Percentiles rank a stretch among this genome's conserved stretches.
Evolutionary conservation across 2,329 filamentous ascomycete species (phyloP).

Genomic region (Aspergillus hortae): DNA sequence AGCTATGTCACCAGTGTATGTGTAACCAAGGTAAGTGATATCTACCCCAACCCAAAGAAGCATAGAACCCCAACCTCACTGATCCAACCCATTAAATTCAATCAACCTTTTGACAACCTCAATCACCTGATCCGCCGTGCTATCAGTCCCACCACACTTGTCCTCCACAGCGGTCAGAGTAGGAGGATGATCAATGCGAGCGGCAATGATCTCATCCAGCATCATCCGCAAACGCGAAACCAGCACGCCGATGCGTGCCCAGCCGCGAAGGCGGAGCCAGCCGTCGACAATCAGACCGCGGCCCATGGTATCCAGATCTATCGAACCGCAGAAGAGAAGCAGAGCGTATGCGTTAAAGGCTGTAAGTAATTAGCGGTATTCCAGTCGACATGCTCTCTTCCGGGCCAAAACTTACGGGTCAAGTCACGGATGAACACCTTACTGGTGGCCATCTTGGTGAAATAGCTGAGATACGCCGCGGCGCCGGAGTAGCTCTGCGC

Average conservation of each 20-base stretch:
- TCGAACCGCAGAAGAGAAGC: conserved; percentile 80
- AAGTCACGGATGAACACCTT: conserved; percentile 91
- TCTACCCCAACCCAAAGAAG: background rate
- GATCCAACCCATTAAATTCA: conserved; percentile 83
- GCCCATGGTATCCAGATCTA: conserved; percentile 82
- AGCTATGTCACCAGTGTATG: background rate
- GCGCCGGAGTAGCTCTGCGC: conserved; percentile 72
- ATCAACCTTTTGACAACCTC: conserved; percentile 74
- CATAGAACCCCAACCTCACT: conserved; percentile 21
- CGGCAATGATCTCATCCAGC: conserved; percentile 78
- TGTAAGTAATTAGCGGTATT: conserved; percentile 8
- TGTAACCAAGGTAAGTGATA: conserved; percentile 1
- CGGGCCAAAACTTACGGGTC: conserved; percentile 62
- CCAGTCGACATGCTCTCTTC: background rate
- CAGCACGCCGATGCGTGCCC: conserved; percentile 91
- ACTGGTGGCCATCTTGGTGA: conserved; percentile 83
- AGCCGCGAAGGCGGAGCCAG: conserved; percentile 81
- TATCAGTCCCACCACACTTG: conserved; percentile 6
- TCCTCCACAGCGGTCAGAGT: conserved; percentile 42
- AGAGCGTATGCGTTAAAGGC: conserved; percentile 85
- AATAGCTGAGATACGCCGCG: conserved; percentile 80
- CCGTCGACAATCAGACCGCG: conserved; percentile 86
- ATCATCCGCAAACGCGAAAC: conserved; percentile 78
- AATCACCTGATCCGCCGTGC: conserved; percentile 55
- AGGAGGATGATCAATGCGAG: conserved; percentile 73